Evolutionary conservation across 306 rosid genomes (phyloP), one percentile per base, ranked within the genome.

Genomic region (Phaseolus lunatus): DNA sequence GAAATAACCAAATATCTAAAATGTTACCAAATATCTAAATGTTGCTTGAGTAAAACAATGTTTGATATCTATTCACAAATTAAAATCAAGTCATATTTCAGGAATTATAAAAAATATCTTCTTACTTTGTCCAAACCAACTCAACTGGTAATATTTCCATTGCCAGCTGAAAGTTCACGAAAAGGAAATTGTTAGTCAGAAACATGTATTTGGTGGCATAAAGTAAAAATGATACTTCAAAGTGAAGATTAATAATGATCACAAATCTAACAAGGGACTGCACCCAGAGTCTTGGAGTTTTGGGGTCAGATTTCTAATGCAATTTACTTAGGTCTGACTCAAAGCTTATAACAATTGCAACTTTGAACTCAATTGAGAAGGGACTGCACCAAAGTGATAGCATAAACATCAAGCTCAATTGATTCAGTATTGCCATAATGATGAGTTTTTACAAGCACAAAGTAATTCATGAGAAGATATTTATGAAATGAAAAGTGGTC

Each of bases 301-400:
- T 85, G 31, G 96, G 90, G 82, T 95, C 98, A 22, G 90, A 79
- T 70, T 92, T 95, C 18, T 81, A 76, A n/a, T 89, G 92, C 71
- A 89, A 37, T 79, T 88, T 92, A 22, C 93, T 84, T 62, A 95
- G 85, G 76, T 92, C 92, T 59, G 97, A 90, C 62, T 87, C 89
- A 73, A 95, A 95, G 74, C 82, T 88, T 82, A 95, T 79, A 27
- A 86, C 93, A 67, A 92, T 78, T 48, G 88, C 84, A 62, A 88
- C 90, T 86, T 92, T 89, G 78, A 92, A 95, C 77, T 95, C 97
- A 57, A 95, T 81, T 31, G 98, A 92, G 84, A 95, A 95, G 74
- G 96, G 97, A 39, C 98, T 95, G 92, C 93, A 85, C 20, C 16
- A 41, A 72, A 75, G 63, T 73, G 23, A 33, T 24, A 71, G 54